Conservation (phyloP, 2,329 filamentous ascomycete genomes). For the Stemphylium vesicarium region DNA sequence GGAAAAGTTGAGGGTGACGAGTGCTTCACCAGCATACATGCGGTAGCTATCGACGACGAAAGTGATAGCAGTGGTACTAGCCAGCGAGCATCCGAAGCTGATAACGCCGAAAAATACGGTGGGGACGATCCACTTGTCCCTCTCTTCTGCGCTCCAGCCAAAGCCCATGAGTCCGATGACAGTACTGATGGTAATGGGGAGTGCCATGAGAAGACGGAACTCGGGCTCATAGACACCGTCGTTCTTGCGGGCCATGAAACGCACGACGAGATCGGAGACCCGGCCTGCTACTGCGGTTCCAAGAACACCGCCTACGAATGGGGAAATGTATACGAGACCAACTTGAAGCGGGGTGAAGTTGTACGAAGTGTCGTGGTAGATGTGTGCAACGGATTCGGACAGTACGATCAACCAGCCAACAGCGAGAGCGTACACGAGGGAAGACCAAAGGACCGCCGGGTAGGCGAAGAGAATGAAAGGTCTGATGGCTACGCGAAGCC, state of each 20-base stretch:
- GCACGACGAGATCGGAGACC: slow-evolving; percentile 84
- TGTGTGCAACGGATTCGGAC: slow-evolving; percentile 81
- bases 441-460: slow-evolving; percentile 87
- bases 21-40: slow-evolving; percentile 89
- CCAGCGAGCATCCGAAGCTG: slow-evolving; percentile 89
- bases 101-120: slow-evolving; percentile 92
- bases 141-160: slow-evolving; percentile 83
- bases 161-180: slow-evolving; percentile 91
- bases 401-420: slow-evolving; percentile 96
- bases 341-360: slow-evolving; percentile 81
- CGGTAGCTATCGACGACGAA: slow-evolving; percentile 94
- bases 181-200: slow-evolving; percentile 79
- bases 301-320: slow-evolving; percentile 74
- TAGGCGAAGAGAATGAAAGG: slow-evolving; percentile 89
- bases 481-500: slow-evolving; percentile 76
- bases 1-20: slow-evolving; percentile 92
- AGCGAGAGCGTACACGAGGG: slow-evolving; percentile 82
- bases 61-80: slow-evolving; percentile 89
- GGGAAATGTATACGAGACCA: slow-evolving; percentile 86
- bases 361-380: slow-evolving; percentile 77
- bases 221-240: slow-evolving; percentile 96
- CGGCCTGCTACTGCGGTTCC: slow-evolving; percentile 92
- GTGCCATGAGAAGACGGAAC: slow-evolving; percentile 70
- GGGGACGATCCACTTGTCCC: slow-evolving; percentile 85
- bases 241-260: slow-evolving; percentile 80